A percentile compares a stretch with the other conserved stretches of the same genome.
These are phyloP conservation scores for Dendrobium chrysotoxum DNA, from an alignment of 106 monocot species.

Conservation along the genomic window DNA sequence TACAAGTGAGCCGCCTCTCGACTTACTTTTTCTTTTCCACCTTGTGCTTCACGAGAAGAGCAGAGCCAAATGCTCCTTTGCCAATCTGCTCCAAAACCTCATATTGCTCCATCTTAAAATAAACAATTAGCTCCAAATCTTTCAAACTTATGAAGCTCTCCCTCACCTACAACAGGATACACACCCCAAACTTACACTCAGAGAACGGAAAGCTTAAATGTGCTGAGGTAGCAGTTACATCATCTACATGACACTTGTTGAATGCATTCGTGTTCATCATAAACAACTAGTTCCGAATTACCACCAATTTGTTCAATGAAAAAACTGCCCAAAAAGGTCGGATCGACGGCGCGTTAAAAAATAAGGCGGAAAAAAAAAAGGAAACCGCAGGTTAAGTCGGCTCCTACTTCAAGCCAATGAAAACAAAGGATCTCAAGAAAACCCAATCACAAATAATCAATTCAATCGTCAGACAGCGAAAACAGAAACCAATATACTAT, in stretches of 20 bases:
- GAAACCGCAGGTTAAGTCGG: not conserved
- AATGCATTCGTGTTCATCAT: not conserved
- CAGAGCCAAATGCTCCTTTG: constrained; percentile 95
- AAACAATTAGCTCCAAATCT: not conserved
- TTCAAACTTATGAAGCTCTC: constrained; percentile 2
- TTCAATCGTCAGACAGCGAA: not conserved
- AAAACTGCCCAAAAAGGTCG: not conserved
- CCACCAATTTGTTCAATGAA: not conserved
- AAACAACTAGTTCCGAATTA: not conserved
- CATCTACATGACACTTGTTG: not conserved
- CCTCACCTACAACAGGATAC: not conserved
- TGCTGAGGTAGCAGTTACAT: not conserved
- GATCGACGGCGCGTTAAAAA: not conserved
- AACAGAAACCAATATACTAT: not conserved
- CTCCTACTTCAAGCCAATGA: not conserved
- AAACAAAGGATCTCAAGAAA: not conserved
- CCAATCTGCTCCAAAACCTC: constrained; percentile 99
- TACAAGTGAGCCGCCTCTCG: not conserved
- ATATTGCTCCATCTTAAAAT: constrained; percentile 72
- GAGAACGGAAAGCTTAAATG: not conserved
- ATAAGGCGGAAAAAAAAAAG: not conserved
- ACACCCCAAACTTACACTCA: not conserved
- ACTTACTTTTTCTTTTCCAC: constrained; percentile 52
- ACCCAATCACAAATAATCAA: not conserved
- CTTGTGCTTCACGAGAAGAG: constrained; percentile 86